phyloP scores from a whole-genome alignment of 495 filamentous ascomycete genomes.

The Penicillium chermesinum region DNA sequence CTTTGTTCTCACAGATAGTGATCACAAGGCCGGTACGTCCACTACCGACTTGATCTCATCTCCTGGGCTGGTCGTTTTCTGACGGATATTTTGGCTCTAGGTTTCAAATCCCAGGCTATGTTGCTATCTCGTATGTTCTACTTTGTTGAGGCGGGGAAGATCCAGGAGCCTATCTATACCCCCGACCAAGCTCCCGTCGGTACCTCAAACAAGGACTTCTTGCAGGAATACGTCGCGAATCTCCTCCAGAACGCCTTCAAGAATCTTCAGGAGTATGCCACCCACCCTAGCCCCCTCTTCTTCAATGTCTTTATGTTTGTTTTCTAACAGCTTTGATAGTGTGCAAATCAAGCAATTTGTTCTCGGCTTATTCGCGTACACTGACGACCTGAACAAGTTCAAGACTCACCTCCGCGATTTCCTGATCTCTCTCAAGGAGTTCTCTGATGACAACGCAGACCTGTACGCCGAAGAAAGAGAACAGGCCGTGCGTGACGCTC shows the following conservation, averaged over 20 bases:
- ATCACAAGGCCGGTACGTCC: constrained; percentile 83
- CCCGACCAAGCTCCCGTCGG: constrained; percentile 75
- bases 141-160: constrained; percentile 78
- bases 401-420: constrained; percentile 94
- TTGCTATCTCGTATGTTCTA: constrained; percentile 94
- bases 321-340: constrained; percentile 49
- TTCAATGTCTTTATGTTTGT: too few species aligned
- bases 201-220: constrained; percentile 84
- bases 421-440: constrained; percentile 94
- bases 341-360: constrained; percentile 86
- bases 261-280: constrained; percentile 71
- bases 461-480: constrained; percentile 95
- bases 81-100: constrained; percentile 25
- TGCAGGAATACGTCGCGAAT: constrained; percentile 76
- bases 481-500: constrained; percentile 70
- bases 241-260: constrained; percentile 89
- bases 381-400: constrained; percentile 79
- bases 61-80: constrained; percentile 1
- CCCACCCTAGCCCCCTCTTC: too few species aligned
- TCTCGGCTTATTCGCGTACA: constrained; percentile 74
- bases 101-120: constrained; percentile 95
- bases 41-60: background rate
- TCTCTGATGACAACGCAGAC: constrained; percentile 76
- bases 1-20: constrained; percentile 94
- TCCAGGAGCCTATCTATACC: constrained; percentile 82